Percentiles rank a stretch among this genome's conserved stretches.
Evolutionary conservation across 257 asterid species (phyloP).

Genomic region (Ajuga chamaepitys): DNA sequence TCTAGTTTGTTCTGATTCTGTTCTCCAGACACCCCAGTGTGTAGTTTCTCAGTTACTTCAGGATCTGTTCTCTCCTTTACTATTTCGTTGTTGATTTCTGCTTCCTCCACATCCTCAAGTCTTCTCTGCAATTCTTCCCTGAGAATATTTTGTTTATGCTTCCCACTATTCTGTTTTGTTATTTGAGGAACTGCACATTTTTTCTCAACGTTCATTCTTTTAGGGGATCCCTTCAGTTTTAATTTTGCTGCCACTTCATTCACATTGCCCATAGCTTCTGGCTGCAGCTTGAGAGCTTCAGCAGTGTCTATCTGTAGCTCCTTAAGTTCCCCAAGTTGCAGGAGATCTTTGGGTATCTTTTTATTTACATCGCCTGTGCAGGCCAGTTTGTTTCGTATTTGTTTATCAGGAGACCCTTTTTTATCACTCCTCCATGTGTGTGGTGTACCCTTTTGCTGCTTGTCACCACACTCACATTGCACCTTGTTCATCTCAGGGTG

Average conservation of each 20-base stretch:
- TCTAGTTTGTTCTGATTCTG: slow-evolving; percentile 17
- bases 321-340: slow-evolving; percentile 26
- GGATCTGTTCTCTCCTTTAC: slow-evolving; percentile 18
- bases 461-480: slow-evolving; percentile 12
- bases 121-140: slow-evolving; percentile 29
- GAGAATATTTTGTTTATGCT: slow-evolving; percentile 15
- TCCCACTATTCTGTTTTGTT: slow-evolving; percentile 21
- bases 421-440: slow-evolving; percentile 14
- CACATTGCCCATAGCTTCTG: slow-evolving; percentile 22
- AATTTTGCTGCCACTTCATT: slow-evolving; percentile 21
- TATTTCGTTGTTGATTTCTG: slow-evolving; percentile 21
- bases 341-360: slow-evolving; percentile 18
- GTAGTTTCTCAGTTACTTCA: slow-evolving; percentile 32
- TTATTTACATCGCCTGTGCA: slow-evolving; percentile 7
- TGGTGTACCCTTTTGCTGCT: slow-evolving; percentile 20
- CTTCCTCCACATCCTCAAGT: slow-evolving; percentile 22
- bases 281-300: slow-evolving; percentile 20
- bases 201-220: slow-evolving; percentile 23
- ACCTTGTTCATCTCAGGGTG: slow-evolving; percentile 17
- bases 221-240: slow-evolving; percentile 14
- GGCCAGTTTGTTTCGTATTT: slow-evolving; percentile 16
- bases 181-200: slow-evolving; percentile 20
- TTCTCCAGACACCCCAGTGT: slow-evolving; percentile 18
- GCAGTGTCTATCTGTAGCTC: slow-evolving; percentile 16
- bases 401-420: slow-evolving; percentile 25